A percentile compares a stretch with the other conserved stretches of the same genome.
Evolutionary conservation across 1,284 basidiomycete species (phyloP).

Genomic region (Sporisorium iseilematis-ciliati): DNA sequence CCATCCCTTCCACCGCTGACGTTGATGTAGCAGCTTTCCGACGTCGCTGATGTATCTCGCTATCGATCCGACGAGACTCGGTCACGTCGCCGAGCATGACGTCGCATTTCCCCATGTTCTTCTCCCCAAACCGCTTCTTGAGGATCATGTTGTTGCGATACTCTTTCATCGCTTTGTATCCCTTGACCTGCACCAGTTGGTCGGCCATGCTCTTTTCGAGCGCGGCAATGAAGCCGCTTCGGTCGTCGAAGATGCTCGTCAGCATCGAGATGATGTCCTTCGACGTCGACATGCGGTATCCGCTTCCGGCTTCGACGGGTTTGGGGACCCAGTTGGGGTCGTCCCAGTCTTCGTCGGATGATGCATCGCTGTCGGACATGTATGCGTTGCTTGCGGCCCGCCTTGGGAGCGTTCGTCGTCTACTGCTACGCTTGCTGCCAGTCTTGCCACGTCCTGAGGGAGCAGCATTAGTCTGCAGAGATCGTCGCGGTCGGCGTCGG

Average conservation of each 20-base stretch:
- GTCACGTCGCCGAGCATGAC: constrained; percentile 68
- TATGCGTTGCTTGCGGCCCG: constrained; percentile 20
- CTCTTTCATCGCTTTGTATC: constrained; percentile 59
- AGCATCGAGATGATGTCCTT: constrained; percentile 67
- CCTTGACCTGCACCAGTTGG: constrained; percentile 59
- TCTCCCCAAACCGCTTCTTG: constrained; percentile 66
- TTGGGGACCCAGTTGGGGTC: constrained; percentile 59
- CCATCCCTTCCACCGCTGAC: constrained; percentile 34
- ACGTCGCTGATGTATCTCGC: constrained; percentile 37
- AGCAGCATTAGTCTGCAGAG: constrained; percentile 10
- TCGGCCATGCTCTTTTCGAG: constrained; percentile 66
- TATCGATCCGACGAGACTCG: constrained; percentile 54
- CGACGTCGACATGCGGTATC: constrained; percentile 59
- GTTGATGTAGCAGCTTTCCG: not conserved
- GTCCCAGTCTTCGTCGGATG: constrained; percentile 51
- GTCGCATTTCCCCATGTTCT: constrained; percentile 64
- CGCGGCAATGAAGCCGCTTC: constrained; percentile 61
- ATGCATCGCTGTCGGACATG: constrained; percentile 41
- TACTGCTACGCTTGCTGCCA: constrained; percentile 8
- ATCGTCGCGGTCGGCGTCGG: constrained; percentile 26
- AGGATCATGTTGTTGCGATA: constrained; percentile 67
- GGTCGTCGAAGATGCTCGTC: constrained; percentile 67
- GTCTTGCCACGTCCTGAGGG: not conserved
- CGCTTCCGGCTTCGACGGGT: constrained; percentile 56
- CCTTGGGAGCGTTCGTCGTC: constrained; percentile 11